Percentiles rank a stretch among this genome's conserved stretches.
phyloP scores from a whole-genome alignment of 202 grass and related monocot species.

The Eragrostis tef region DNA sequence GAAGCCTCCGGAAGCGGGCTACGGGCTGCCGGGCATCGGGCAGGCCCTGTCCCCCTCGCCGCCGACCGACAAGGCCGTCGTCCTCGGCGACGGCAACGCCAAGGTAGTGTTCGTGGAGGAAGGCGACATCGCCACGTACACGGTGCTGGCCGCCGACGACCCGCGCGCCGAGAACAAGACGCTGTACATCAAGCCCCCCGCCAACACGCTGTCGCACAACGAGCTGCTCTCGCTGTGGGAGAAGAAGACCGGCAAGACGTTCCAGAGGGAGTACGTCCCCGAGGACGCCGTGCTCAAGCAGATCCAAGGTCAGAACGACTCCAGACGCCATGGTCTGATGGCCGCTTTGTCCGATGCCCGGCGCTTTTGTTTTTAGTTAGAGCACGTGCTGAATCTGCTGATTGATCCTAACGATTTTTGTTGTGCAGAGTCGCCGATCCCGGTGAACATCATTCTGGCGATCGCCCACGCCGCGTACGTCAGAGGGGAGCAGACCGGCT shows the following conservation, averaged over 20 bases:
- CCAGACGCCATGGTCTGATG: no score
- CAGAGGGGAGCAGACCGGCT: slow-evolving; percentile 40
- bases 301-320: slow-evolving; percentile 59
- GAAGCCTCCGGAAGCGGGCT: slow-evolving; percentile 62
- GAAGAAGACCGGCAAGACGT: slow-evolving; percentile 60
- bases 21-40: slow-evolving; percentile 49
- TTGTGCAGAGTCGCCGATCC: slow-evolving; percentile 50
- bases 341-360: no score
- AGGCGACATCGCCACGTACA: slow-evolving; percentile 57
- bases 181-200: slow-evolving; percentile 50
- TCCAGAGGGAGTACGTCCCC: slow-evolving; percentile 47
- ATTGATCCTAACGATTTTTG: no score
- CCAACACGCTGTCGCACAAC: slow-evolving; percentile 60
- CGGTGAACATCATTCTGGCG: slow-evolving; percentile 51
- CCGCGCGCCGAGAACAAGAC: slow-evolving; percentile 57
- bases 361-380: no score
- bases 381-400: background rate
- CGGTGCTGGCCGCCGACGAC: slow-evolving; percentile 60
- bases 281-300: slow-evolving; percentile 60
- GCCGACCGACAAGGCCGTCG: slow-evolving; percentile 51
- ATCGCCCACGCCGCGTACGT: slow-evolving; percentile 55
- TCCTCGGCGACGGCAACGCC: slow-evolving; percentile 58
- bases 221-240: slow-evolving; percentile 66
- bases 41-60: slow-evolving; percentile 20
- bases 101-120: slow-evolving; percentile 62